Conservation (phyloP, 2,329 filamentous ascomycete species). For the Microthyrium microscopicum region DNA sequence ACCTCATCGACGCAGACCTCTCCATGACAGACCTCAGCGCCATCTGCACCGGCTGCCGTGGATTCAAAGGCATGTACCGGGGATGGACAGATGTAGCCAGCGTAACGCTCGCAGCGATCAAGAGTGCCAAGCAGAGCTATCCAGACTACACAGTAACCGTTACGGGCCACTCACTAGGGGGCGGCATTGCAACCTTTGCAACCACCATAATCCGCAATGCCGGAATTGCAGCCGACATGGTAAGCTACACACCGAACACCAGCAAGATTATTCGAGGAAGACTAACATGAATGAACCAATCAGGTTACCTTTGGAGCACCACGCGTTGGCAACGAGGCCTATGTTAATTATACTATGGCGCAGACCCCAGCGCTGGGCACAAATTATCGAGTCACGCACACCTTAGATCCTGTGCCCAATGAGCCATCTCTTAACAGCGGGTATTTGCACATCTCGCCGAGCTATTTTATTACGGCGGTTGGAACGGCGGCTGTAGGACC, state of each 20-base stretch:
- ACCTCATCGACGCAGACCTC: background rate
- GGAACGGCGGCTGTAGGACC: too few relatives aligned
- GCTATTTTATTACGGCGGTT: conserved; percentile 1
- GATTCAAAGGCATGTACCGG: background rate
- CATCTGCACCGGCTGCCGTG: background rate
- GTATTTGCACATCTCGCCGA: conserved; percentile 1
- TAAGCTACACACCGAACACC: too few relatives aligned
- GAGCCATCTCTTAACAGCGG: background rate
- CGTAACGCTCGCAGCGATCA: background rate
- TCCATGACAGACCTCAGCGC: background rate
- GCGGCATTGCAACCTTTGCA: background rate
- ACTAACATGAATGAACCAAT: background rate
- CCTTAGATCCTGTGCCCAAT: background rate
- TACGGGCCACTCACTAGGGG: background rate
- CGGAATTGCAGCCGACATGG: too few relatives aligned
- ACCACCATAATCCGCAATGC: background rate
- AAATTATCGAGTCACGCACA: background rate
- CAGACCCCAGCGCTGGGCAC: background rate
- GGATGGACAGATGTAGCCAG: background rate
- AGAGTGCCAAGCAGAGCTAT: background rate
- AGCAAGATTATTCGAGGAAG: too few relatives aligned
- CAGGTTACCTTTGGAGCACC: background rate
- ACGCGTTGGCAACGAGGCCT: background rate
- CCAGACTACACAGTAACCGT: background rate
- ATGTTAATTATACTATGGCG: too few relatives aligned